These are phyloP conservation scores for Phaeolepiota aurea DNA, from an alignment of 768 basidiomycete genomes.

Conservation along the genomic window DNA sequence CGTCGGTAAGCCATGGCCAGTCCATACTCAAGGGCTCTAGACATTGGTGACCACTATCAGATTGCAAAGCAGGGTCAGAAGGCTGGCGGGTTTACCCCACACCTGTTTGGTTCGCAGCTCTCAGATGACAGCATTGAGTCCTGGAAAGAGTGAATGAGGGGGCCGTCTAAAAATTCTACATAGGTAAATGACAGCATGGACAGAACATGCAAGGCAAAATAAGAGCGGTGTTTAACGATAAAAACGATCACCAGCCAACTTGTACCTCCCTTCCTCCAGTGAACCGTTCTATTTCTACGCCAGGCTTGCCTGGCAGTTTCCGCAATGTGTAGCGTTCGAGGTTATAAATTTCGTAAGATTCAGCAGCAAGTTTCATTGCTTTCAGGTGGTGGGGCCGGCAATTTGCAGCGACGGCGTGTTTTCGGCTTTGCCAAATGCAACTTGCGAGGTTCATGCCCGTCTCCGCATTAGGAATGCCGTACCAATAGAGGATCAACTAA, in stretches of 20 bases:
- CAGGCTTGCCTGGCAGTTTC: slow-evolving; percentile 53
- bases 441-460: slow-evolving; percentile 89
- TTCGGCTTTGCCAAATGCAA: slow-evolving; percentile 90
- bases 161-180: neutral
- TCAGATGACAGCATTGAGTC: neutral
- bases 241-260: slow-evolving; percentile 53
- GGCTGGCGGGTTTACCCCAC: too few relatives aligned
- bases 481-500: slow-evolving; percentile 89
- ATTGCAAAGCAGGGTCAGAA: too few relatives aligned
- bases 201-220: slow-evolving; percentile 3
- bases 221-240: slow-evolving; percentile 2
- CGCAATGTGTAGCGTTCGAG: slow-evolving; percentile 69
- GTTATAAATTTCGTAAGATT: slow-evolving; percentile 70
- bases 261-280: slow-evolving; percentile 34
- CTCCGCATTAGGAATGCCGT: slow-evolving; percentile 67
- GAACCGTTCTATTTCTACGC: slow-evolving; percentile 54
- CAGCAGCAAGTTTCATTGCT: slow-evolving; percentile 75
- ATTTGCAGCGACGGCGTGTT: slow-evolving; percentile 75
- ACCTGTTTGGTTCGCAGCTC: too few relatives aligned
- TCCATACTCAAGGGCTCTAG: too few relatives aligned
- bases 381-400: slow-evolving; percentile 71
- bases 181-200: neutral
- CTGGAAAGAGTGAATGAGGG: neutral
- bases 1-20: too few relatives aligned
- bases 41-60: too few relatives aligned